phyloP scores from a whole-genome alignment of 441 rosid species.

The Aleurites moluccanus region DNA sequence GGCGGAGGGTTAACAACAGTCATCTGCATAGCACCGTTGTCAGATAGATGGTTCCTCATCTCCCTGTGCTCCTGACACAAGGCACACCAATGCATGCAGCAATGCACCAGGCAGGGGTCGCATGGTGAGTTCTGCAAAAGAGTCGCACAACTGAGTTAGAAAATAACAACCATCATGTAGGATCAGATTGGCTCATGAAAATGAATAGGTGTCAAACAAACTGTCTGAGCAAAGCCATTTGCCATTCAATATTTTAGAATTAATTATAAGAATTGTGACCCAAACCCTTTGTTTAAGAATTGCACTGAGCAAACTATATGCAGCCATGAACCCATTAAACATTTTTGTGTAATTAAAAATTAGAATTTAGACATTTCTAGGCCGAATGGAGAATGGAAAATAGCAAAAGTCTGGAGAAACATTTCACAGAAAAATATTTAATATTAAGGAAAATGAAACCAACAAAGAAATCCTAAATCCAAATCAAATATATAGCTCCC shows the following conservation, averaged over 20 bases:
- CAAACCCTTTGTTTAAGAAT: too few species aligned
- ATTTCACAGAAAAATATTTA: too few species aligned
- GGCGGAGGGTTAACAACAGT: conserved; percentile 76
- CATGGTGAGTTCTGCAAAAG: conserved; percentile 73
- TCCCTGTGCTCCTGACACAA: conserved; percentile 91
- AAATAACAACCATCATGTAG: neutral
- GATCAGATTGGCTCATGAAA: neutral
- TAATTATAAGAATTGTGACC: too few species aligned
- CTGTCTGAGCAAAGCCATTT: neutral
- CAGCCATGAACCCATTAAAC: too few species aligned
- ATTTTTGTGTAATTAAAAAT: too few species aligned
- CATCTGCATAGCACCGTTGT: conserved; percentile 34
- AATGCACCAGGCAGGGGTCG: conserved; percentile 80
- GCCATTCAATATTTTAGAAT: too few species aligned
- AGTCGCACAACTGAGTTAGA: conserved; percentile 9
- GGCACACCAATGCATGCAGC: conserved; percentile 92
- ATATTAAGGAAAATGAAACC: neutral
- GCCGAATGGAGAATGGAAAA: too few species aligned
- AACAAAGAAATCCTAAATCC: neutral
- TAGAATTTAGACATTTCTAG: too few species aligned
- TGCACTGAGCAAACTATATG: too few species aligned
- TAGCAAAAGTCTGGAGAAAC: too few species aligned
- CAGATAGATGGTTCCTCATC: conserved; percentile 79
- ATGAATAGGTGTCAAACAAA: neutral
- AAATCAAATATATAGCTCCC: too few species aligned